Conservation (phyloP, 345 rosid species). For the Aquilaria yunnanensis region DNA sequence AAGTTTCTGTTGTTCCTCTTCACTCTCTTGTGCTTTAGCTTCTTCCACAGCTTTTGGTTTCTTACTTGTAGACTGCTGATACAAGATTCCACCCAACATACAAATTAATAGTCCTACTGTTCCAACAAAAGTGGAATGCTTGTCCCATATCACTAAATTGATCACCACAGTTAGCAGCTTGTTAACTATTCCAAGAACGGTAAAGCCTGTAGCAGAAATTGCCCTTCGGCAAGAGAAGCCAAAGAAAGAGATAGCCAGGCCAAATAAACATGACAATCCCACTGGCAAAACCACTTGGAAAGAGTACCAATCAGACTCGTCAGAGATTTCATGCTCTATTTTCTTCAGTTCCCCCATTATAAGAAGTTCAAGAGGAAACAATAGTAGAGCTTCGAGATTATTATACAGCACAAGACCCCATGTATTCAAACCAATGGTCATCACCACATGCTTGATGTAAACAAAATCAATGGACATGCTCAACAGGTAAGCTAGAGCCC, state of each 20-base stretch:
- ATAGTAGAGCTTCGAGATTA: constrained; percentile 86
- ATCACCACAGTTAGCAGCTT: constrained; percentile 88
- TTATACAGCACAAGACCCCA: constrained; percentile 98
- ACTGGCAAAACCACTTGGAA: constrained; percentile 76
- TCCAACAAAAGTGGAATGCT: constrained; percentile 76
- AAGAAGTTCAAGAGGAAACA: constrained; percentile 87
- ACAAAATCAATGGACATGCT: constrained; percentile 98
- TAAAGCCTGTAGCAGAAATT: constrained; percentile 94
- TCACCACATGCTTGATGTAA: constrained; percentile 95
- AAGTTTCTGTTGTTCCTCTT: constrained; percentile 65
- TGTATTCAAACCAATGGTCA: constrained; percentile 89
- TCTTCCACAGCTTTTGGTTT: constrained; percentile 52
- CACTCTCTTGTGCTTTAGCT: constrained; percentile 31
- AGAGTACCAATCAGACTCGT: constrained; percentile 73
- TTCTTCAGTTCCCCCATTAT: constrained; percentile 95
- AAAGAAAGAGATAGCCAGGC: constrained; percentile 90
- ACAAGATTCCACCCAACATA: constrained; percentile 86
- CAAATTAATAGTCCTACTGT: constrained; percentile 86
- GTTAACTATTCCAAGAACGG: constrained; percentile 97
- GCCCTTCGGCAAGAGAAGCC: constrained; percentile 95
- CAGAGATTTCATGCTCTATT: constrained; percentile 67
- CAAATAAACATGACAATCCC: constrained; percentile 78
- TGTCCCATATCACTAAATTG: constrained; percentile 87
- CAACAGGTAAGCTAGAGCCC: constrained; percentile 87
- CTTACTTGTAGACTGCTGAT: constrained; percentile 75